Percentiles rank a stretch among this genome's conserved stretches.
Conservation (phyloP, 1,284 basidiomycete genomes). For the Leccinum laetum region DNA sequence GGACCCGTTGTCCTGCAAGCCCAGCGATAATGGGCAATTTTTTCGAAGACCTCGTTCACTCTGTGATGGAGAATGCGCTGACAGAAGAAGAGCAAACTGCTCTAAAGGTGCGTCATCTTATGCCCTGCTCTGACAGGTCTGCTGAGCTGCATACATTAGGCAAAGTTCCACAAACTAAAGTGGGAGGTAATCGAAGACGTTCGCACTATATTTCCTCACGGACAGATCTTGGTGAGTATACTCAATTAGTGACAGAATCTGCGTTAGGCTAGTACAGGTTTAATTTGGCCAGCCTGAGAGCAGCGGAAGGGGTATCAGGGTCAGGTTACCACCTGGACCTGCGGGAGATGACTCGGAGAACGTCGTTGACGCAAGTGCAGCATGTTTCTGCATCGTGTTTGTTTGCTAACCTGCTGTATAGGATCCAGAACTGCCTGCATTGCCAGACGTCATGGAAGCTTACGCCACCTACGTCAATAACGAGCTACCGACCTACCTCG, state of each 20-base stretch:
- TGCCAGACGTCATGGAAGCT: slow-evolving; percentile 28
- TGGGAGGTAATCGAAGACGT: slow-evolving; percentile 30
- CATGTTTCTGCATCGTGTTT: not conserved
- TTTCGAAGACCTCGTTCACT: slow-evolving; percentile 28
- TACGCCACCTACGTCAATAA: slow-evolving; percentile 28
- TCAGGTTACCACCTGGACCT: slow-evolving; percentile 26
- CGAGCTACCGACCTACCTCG: slow-evolving; percentile 31
- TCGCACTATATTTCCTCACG: slow-evolving; percentile 29
- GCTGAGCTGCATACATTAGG: slow-evolving; percentile 11
- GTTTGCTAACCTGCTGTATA: slow-evolving; percentile 10
- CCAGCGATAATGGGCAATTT: slow-evolving; percentile 28
- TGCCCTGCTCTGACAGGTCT: not conserved
- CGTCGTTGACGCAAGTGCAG: slow-evolving; percentile 16
- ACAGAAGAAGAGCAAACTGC: slow-evolving; percentile 25
- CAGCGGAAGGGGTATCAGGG: slow-evolving; percentile 17
- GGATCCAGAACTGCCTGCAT: slow-evolving; percentile 16
- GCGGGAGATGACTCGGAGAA: slow-evolving; percentile 3
- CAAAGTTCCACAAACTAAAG: slow-evolving; percentile 32
- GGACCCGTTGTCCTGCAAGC: not conserved
- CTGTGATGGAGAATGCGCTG: slow-evolving; percentile 22
- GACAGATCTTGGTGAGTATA: slow-evolving; percentile 27
- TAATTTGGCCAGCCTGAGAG: no score
- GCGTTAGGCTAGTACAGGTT: not conserved
- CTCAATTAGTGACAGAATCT: not conserved
- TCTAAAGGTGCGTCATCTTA: slow-evolving; percentile 20